Evolutionary conservation across 1,284 basidiomycete genomes (phyloP), one percentile per base, ranked within the genome.

Genomic region (Irpex sp.): DNA sequence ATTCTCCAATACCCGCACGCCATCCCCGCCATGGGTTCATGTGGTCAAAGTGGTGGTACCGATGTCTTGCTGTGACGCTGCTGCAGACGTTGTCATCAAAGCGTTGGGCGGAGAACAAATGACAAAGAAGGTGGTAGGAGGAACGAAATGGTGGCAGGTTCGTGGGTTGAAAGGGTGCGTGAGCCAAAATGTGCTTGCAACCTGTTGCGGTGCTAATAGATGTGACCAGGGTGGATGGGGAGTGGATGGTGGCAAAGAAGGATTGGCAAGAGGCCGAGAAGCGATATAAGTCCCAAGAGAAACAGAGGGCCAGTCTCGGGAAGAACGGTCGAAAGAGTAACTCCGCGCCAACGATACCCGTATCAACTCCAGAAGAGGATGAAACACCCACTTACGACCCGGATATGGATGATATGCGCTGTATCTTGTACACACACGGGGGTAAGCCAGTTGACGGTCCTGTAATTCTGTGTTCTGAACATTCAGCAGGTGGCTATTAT

Each of bases 81-180:
- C 97, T 0, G 94, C 97, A 1, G 76, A 79, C 5, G 76, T 87
- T 65, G 82, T 99, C 51, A 87, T 96, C 61, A 79, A 86, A 63
- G 94, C 89, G 1, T 81, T 99, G 9, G 96, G 97, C 0, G 94
- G 95, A 7, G 86, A 92, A 66, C 89, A 90, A 36, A 79, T 82
- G 59, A 86, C 92, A 7, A 85, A 86, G 67, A 84, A 83, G 60
- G 74, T 95, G 31, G 88, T 95, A 1, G 96, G 96, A 15, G 97
- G 96, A 1, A 87, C 88, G 5, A 95, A 95, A 71, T 98, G 97
- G 95, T 98, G 96, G 97, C 95, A 96, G 74, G 91, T 95, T 17
- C 87, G 94, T 39, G 88, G 90, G n/a, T 74, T 86, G 63, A 78
- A 79, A 71, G 94, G 83, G 91, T 94, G 68, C 61, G 81, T 70